phyloP scores from a whole-genome alignment of 768 basidiomycete species.

The Hygrocybe coccinea region DNA sequence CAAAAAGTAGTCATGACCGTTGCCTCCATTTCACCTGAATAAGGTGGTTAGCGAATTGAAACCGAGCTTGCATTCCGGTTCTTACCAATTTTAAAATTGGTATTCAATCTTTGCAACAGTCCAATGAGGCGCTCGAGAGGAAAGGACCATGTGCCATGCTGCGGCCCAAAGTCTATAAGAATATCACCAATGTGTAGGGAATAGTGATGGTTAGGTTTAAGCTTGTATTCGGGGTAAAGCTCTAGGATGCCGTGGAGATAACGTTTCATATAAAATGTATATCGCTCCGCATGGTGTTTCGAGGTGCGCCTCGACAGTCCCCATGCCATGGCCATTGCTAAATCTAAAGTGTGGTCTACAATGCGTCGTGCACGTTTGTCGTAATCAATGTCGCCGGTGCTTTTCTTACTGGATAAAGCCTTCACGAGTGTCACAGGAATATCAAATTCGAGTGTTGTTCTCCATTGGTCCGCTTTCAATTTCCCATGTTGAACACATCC shows the following conservation, averaged over 20 bases:
- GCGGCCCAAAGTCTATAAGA: slow-evolving; percentile 30
- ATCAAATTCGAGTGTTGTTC: slow-evolving; percentile 19
- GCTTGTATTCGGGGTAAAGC: slow-evolving; percentile 10
- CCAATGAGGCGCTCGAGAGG: slow-evolving; percentile 37
- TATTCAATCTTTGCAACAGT: slow-evolving; percentile 20
- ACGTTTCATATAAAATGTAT: slow-evolving; percentile 4
- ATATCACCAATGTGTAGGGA: slow-evolving; percentile 28
- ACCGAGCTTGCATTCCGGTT: neutral
- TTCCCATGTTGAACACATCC: slow-evolving; percentile 4
- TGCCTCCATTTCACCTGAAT: neutral
- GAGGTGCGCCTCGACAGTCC: slow-evolving; percentile 11
- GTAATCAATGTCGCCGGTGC: neutral
- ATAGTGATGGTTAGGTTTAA: slow-evolving; percentile 27
- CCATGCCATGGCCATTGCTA: slow-evolving; percentile 16
- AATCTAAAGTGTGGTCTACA: slow-evolving; percentile 12
- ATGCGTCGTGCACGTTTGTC: slow-evolving; percentile 9
- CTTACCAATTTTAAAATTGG: neutral
- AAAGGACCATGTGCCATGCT: slow-evolving; percentile 36
- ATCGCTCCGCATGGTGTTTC: slow-evolving; percentile 6
- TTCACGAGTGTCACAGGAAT: slow-evolving; percentile 14
- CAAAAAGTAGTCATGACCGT: neutral
- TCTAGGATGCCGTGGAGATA: slow-evolving; percentile 10
- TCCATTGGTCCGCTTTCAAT: slow-evolving; percentile 24
- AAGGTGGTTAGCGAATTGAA: neutral
- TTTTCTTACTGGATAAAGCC: neutral